These are phyloP conservation scores for Talinum fruticosum DNA, from an alignment of 148 eudicot species.

Conservation along the genomic window DNA sequence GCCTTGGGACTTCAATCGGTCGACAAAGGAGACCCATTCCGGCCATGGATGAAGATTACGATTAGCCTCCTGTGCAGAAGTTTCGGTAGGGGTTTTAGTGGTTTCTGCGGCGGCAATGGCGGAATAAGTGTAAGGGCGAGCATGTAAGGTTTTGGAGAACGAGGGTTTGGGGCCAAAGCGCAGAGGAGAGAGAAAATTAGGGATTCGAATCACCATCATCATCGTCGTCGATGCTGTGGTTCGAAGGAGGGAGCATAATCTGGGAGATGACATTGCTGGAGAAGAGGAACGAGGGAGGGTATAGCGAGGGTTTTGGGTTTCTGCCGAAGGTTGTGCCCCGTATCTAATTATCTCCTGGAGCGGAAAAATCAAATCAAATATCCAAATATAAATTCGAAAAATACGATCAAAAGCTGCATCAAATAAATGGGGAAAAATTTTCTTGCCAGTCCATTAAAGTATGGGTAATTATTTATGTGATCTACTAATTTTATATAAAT, in stretches of 20 bases:
- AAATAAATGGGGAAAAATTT: too few species aligned
- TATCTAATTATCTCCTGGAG: too few species aligned
- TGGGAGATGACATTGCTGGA: neutral
- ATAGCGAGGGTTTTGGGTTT: neutral
- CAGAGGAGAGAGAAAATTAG: slow-evolving; percentile 22
- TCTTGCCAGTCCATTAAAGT: too few species aligned
- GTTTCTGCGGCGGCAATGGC: slow-evolving; percentile 18
- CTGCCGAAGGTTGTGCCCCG: neutral
- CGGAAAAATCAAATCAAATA: too few species aligned
- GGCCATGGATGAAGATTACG: slow-evolving; percentile 69
- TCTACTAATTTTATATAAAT: too few species aligned
- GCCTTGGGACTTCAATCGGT: slow-evolving; percentile 64
- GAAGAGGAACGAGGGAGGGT: neutral
- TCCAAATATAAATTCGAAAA: too few species aligned
- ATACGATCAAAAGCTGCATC: too few species aligned
- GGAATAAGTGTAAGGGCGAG: slow-evolving; percentile 19
- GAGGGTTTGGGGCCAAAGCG: slow-evolving; percentile 19
- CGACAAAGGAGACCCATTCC: slow-evolving; percentile 80
- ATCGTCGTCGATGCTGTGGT: neutral
- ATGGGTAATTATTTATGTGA: too few species aligned
- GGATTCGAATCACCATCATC: slow-evolving; percentile 16
- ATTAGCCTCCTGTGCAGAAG: neutral
- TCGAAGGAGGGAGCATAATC: neutral
- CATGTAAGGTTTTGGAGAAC: slow-evolving; percentile 13
- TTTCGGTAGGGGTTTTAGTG: slow-evolving; percentile 13